Percentiles rank a stretch among this genome's conserved stretches.
Evolutionary conservation across 2,329 filamentous ascomycete species (phyloP).

Genomic region (Nothomitra cinnamomea): DNA sequence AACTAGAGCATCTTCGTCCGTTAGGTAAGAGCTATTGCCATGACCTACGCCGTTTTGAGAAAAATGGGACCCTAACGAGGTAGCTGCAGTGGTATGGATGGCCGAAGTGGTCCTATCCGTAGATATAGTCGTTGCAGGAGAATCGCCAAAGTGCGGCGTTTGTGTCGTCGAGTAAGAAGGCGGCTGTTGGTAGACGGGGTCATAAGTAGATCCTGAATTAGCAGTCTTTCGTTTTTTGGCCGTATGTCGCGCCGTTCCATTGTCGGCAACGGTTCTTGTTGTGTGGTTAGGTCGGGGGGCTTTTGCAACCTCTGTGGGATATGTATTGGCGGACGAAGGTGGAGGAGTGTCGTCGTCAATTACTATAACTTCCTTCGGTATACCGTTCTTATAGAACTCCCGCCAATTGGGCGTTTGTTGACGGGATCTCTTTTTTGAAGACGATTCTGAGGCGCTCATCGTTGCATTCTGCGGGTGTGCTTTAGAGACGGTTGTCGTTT

Average conservation of each 20-base stretch:
- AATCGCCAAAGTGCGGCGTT: conserved; percentile 49
- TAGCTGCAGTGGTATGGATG: conserved; percentile 73
- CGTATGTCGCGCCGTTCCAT: conserved; percentile 33
- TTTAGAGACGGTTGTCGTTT: neutral
- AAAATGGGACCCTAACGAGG: conserved; percentile 57
- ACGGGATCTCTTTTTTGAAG: conserved; percentile 17
- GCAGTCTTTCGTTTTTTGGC: conserved; percentile 58
- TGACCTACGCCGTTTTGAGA: conserved; percentile 22
- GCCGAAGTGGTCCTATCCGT: conserved; percentile 70
- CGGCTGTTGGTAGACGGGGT: conserved; percentile 51
- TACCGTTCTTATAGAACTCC: conserved; percentile 65
- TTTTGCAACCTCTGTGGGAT: conserved; percentile 21
- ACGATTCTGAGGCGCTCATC: conserved; percentile 1
- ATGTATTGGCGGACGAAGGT: conserved; percentile 15
- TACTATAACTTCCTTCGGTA: conserved; percentile 72
- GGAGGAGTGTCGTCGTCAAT: conserved; percentile 55
- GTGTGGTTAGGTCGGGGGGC: conserved; percentile 14
- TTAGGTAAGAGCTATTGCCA: conserved; percentile 39
- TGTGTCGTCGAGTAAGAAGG: conserved; percentile 55
- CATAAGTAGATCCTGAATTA: conserved; percentile 35
- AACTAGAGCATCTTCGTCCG: conserved; percentile 46
- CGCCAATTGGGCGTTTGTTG: conserved; percentile 56
- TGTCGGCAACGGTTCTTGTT: conserved; percentile 19
- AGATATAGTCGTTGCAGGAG: conserved; percentile 55
- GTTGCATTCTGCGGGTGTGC: conserved; percentile 1